Evolutionary conservation across 2,329 filamentous ascomycete species (phyloP).

Genomic region (Sphaerulina populicola): DNA sequence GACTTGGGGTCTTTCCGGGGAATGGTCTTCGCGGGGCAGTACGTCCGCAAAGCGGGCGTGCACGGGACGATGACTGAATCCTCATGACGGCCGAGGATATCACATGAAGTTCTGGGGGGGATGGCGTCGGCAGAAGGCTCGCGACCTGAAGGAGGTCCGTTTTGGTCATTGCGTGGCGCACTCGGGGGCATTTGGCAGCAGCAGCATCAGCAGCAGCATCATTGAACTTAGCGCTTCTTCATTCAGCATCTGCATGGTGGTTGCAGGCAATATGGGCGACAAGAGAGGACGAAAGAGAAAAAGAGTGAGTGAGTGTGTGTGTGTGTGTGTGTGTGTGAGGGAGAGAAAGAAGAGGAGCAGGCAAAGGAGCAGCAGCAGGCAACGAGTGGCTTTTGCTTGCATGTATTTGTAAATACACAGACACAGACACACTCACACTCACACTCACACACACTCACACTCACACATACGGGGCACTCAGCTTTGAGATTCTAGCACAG

Average conservation of each 20-base stretch:
- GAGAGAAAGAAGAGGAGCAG: background rate
- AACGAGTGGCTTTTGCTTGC: background rate
- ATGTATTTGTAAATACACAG: slow-evolving; percentile 12
- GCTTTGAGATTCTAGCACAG: too few species aligned
- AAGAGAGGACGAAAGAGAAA: too few species aligned
- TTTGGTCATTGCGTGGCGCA: slow-evolving; percentile 7
- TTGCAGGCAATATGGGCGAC: too few species aligned
- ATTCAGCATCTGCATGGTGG: slow-evolving; percentile 18
- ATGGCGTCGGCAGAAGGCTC: slow-evolving; percentile 16
- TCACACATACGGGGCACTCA: too few species aligned
- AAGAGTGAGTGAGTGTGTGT: too few species aligned
- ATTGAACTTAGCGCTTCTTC: background rate
- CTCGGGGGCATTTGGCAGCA: background rate
- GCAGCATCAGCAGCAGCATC: background rate
- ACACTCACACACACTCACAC: too few species aligned
- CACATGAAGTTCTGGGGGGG: slow-evolving; percentile 13
- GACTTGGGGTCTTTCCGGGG: slow-evolving; percentile 1
- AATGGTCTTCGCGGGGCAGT: slow-evolving; percentile 14
- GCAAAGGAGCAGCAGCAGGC: background rate
- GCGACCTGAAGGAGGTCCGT: slow-evolving; percentile 4
- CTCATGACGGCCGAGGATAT: slow-evolving; percentile 22
- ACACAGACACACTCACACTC: too few species aligned
- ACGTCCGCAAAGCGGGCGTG: slow-evolving; percentile 16
- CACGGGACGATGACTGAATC: slow-evolving; percentile 16
- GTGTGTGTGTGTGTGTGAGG: too few species aligned